Base-by-base conservation (phyloP, 2,329 filamentous ascomycete species). In the Colletotrichum viniferum region DNA sequence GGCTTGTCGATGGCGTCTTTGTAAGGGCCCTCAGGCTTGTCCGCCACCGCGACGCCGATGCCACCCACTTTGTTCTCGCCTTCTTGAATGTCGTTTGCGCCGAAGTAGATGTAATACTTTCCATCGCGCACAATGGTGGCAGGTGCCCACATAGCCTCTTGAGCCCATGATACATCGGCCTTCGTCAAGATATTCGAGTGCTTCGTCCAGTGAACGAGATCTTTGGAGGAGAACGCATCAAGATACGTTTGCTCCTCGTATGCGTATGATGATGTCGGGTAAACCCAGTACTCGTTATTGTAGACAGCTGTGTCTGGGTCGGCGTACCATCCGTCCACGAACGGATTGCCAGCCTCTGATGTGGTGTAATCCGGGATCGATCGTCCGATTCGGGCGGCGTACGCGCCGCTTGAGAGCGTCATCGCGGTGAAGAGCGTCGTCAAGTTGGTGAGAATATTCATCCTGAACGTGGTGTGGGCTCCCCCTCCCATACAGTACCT, bases 61-160 rank as follows among this genome's bases (percentile, higher is more conserved):
- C 91, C 86, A 43, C 88, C 83, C 0, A 90, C 89, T 0, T 91
- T 90, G 52, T 85, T 86, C n/a, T 88, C 81, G 0, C 87, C 87
- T 36, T 82, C 63, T 80, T 85, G 84, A 60, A 87, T 85, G 69
- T 89, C 87, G 52, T 88, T 89, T 43, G 87, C 88, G 34, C 84
- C 87, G 82, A 92, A 93, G 82, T 91, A 93, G 28, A 93, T 88
- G 78, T 92, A 93, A 82, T 90, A 94, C 82, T 91, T 92, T 0
- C 90, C 90, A 74, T 90, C 85, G 72, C 89, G 90, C 63, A 85
- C 82, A 2, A 90, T 90, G 4, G 92, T 91, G 68, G 92, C 90
- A 0, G 92, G 92, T 0, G 92, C 92, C 92, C 92, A 93, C 7
- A 92, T 88, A 78, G 93, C 92, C 77, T 92, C 92, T 2, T 86